phyloP scores from a whole-genome alignment of 257 asterid species.

The Solanum neorickii region DNA sequence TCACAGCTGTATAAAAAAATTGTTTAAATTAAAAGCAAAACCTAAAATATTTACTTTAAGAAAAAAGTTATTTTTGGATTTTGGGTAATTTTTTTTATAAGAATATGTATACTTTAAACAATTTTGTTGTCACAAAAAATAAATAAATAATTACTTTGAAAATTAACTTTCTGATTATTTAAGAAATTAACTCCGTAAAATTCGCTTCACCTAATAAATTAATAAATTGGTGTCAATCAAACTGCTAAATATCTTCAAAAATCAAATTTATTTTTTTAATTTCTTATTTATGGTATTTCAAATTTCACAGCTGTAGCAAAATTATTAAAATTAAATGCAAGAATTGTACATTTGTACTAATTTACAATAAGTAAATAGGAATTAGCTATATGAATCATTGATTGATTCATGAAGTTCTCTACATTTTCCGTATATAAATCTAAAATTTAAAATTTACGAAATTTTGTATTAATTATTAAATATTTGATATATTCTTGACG shows the following conservation, averaged over 20 bases:
- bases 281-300: not conserved
- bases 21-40: not conserved
- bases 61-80: not conserved
- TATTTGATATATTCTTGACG: accelerated
- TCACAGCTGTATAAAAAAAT: not conserved
- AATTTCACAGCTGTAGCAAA: not conserved
- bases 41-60: not conserved
- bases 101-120: not conserved
- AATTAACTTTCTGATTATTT: not conserved
- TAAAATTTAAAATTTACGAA: too few relatives aligned
- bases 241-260: not conserved
- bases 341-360: not conserved
- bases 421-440: not conserved
- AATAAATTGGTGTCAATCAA: not conserved
- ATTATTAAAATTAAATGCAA: not conserved
- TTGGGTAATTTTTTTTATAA: not conserved
- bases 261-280: not conserved
- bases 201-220: not conserved
- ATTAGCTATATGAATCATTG: not conserved
- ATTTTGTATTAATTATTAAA: not conserved
- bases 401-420: not conserved
- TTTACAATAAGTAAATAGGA: not conserved
- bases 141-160: not conserved
- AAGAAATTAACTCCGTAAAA: not conserved
- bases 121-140: too few relatives aligned